A percentile compares a stretch with the other conserved stretches of the same genome.
Evolutionary conservation across 2,329 filamentous ascomycete genomes (phyloP).

Genomic region (Drechslerella coelobrocha): DNA sequence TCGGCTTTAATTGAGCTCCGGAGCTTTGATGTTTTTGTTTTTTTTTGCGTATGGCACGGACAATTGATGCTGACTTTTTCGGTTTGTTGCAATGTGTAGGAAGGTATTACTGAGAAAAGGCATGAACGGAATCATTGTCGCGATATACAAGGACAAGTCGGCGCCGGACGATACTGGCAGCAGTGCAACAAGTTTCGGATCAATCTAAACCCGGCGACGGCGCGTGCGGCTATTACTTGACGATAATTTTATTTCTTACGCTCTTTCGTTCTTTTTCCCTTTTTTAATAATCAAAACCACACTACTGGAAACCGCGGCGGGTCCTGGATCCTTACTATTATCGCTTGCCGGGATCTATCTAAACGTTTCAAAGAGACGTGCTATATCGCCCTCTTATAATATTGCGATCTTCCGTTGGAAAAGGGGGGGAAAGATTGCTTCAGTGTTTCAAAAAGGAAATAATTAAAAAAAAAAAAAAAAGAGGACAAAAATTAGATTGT

Average conservation of each 20-base stretch:
- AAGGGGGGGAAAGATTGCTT: slow-evolving; percentile 4
- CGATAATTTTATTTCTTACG: slow-evolving; percentile 16
- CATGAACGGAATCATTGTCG: slow-evolving; percentile 52
- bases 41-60: slow-evolving; percentile 17
- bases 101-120: slow-evolving; percentile 54
- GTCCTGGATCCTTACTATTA: no score
- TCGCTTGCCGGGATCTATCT: slow-evolving; percentile 24
- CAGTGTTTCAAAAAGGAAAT: background rate
- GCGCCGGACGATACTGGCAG: slow-evolving; percentile 52
- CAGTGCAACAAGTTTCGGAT: slow-evolving; percentile 46
- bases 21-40: slow-evolving; percentile 22
- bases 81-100: slow-evolving; percentile 32
- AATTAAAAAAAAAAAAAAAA: no score
- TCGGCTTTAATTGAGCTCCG: slow-evolving; percentile 11
- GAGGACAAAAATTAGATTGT: no score
- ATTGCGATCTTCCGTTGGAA: slow-evolving; percentile 5
- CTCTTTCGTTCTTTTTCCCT: slow-evolving; percentile 8
- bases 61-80: slow-evolving; percentile 19
- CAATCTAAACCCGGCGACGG: slow-evolving; percentile 30
- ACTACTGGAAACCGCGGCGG: background rate
- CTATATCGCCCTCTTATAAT: background rate
- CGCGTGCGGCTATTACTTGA: slow-evolving; percentile 7
- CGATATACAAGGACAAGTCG: slow-evolving; percentile 55
- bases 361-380: slow-evolving; percentile 5
- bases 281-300: slow-evolving; percentile 8